Evolutionary conservation across 257 asterid species (phyloP), one percentile per base, ranked within the genome.

Genomic region (Phtheirospermum japonicum): DNA sequence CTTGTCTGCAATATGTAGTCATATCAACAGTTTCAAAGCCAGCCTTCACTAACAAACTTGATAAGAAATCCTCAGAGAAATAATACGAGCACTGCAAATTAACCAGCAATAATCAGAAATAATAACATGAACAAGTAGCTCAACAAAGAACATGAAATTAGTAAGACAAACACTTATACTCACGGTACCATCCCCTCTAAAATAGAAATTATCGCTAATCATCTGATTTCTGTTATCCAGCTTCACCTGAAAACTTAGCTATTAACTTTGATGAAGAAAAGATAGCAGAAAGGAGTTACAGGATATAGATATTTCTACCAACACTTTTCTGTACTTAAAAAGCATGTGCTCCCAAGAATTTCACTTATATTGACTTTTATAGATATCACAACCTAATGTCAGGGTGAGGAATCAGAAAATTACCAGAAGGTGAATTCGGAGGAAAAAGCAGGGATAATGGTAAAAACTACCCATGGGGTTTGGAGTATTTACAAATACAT

Each of bases 121-220:
- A 31, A 62, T 12, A 43, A 43, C 42, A 50, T 32, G 48, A 56
- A 23, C 43, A 57, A 61, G 59, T 37, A 66, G 63, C 28, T 16
- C 45, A 58, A 65, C 54, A 17, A 53, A n/a, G n/a, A n/a, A 17
- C 51, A 53, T 26, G 64, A 69, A 55, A 57, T 33, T 63, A n/a
- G n/a, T 20, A 53, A 17, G 39, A 54, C 64, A 61, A 63, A 57
- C 59, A 45, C 1, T 48, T 33, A 54, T 65, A 64, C 95, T 82
- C 77, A 89, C 95, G 52, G 97, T 86, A 67, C 97, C 95, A 69
- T 89, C 97, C 43, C 87, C 82, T 71, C 89, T 72, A 54, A 67
- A 84, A 64, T 75, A 86, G 71, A 84, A 86, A 48, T 89, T 89
- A 42, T 81, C 65, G 72, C 80, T 77, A 77, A 89, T 89, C 71